Evolutionary conservation across 1,284 basidiomycete species (phyloP).

Genomic region (Albatrellus sp.): DNA sequence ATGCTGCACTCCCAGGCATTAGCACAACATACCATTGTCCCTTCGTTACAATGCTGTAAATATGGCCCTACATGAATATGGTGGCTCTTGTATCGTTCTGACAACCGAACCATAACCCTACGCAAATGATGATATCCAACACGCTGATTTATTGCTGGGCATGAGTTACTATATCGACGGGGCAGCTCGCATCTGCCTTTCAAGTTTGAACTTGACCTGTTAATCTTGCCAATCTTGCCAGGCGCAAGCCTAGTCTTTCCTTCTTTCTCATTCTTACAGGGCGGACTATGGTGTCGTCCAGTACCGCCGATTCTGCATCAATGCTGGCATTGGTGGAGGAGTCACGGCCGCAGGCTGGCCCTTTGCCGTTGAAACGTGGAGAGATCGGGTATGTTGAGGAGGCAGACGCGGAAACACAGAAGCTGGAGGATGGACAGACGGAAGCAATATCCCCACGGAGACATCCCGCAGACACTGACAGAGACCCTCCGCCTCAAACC

Average conservation of each 20-base stretch:
- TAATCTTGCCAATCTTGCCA: slow-evolving; percentile 22
- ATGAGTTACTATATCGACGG: too few species aligned
- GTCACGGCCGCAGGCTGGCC: slow-evolving; percentile 38
- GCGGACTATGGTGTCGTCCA: slow-evolving; percentile 13
- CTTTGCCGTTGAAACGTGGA: slow-evolving; percentile 49
- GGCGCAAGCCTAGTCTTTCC: slow-evolving; percentile 20
- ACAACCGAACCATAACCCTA: too few species aligned
- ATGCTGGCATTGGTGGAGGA: slow-evolving; percentile 10
- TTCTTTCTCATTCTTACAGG: slow-evolving; percentile 8
- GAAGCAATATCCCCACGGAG: slow-evolving; percentile 22
- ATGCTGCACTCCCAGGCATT: too few species aligned
- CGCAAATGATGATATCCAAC: too few species aligned
- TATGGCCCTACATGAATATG: too few species aligned
- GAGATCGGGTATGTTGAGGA: slow-evolving; percentile 51
- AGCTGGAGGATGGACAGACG: slow-evolving; percentile 8
- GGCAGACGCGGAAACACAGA: slow-evolving; percentile 17
- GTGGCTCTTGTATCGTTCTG: too few species aligned
- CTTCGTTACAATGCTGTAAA: too few species aligned
- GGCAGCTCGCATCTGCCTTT: too few species aligned
- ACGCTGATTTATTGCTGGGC: too few species aligned
- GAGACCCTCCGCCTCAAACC: slow-evolving; percentile 17
- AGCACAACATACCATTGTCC: too few species aligned
- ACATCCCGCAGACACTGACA: slow-evolving; percentile 54
- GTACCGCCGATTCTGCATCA: slow-evolving; percentile 11
- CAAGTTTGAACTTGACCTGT: not conserved